phyloP scores from a whole-genome alignment of 225 moss, liverwort and hornwort genomes.

The Sphagnum tenellum region DNA sequence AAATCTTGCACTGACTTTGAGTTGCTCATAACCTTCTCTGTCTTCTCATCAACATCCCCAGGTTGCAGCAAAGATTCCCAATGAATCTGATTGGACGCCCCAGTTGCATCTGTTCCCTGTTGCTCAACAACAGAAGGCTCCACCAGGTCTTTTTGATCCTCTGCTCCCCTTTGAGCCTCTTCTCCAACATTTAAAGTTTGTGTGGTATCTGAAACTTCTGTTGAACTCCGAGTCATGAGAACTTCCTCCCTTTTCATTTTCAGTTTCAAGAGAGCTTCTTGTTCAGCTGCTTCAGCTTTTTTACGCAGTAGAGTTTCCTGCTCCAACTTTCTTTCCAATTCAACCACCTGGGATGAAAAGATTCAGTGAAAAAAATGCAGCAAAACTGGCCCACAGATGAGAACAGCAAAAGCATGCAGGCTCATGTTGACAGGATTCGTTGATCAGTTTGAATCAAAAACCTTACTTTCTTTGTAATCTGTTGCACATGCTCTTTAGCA shows the following conservation, averaged over 20 bases:
- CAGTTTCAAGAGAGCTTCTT: slow-evolving; percentile 33
- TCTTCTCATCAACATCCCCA: background rate
- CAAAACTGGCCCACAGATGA: no score
- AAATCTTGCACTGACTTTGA: background rate
- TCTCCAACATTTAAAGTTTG: background rate
- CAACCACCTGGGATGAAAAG: slow-evolving; percentile 19
- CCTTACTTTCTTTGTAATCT: slow-evolving; percentile 60
- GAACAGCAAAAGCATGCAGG: background rate
- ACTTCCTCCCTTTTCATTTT: slow-evolving; percentile 1
- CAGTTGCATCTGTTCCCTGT: background rate
- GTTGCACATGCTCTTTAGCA: slow-evolving; percentile 49
- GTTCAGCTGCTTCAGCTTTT: slow-evolving; percentile 26
- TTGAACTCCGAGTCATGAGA: no score
- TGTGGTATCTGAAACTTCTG: no score
- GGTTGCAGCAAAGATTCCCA: background rate
- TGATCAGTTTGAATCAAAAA: background rate
- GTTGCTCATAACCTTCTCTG: background rate
- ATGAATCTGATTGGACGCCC: background rate
- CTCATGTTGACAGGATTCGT: background rate
- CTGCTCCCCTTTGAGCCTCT: background rate
- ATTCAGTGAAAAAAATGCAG: no score
- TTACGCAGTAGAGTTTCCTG: slow-evolving; percentile 35
- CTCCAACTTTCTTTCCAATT: slow-evolving; percentile 37
- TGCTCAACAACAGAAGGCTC: background rate
- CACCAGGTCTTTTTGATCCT: background rate